A percentile compares a stretch with the other conserved stretches of the same genome.
These are phyloP conservation scores for Phalaenopsis equestris DNA, from an alignment of 106 monocot genomes.

Conservation along the genomic window DNA sequence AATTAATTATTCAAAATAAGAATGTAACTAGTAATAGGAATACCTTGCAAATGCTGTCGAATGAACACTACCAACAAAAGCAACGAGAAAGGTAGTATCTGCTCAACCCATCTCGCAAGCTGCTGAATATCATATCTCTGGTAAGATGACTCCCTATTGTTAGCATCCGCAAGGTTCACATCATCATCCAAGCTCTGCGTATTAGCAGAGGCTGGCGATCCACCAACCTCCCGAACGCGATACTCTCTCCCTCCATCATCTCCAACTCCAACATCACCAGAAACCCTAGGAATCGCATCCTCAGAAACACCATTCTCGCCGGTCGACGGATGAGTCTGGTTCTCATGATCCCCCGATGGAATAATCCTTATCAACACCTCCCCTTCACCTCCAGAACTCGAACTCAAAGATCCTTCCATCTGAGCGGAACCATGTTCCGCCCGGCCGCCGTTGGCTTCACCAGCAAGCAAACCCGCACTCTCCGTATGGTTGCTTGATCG, in stretches of 20 bases:
- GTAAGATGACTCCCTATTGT: slow-evolving; percentile 44
- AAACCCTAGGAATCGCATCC: not conserved
- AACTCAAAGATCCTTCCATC: slow-evolving; percentile 8
- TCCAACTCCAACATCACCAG: slow-evolving; percentile 11
- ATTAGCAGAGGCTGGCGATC: slow-evolving; percentile 10
- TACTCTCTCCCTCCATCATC: slow-evolving; percentile 8
- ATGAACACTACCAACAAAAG: slow-evolving; percentile 94
- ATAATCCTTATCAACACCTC: slow-evolving; percentile 86
- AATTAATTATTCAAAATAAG: not conserved
- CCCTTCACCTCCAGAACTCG: slow-evolving; percentile 22
- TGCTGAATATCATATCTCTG: slow-evolving; percentile 95
- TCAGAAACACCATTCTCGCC: slow-evolving; percentile 12
- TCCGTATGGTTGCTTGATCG: slow-evolving; percentile 24
- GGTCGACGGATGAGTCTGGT: slow-evolving; percentile 7
- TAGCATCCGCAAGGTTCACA: slow-evolving; percentile 22
- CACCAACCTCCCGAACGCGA: not conserved
- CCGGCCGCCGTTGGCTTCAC: not conserved
- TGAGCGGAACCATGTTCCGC: slow-evolving; percentile 3
- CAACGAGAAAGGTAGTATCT: slow-evolving; percentile 86
- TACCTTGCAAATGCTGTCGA: slow-evolving; percentile 97
- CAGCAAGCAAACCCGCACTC: slow-evolving; percentile 20
- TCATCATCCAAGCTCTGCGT: slow-evolving; percentile 19
- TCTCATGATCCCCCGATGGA: slow-evolving; percentile 41
- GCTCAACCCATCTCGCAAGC: slow-evolving; percentile 88
- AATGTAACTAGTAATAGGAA: not conserved